Conservation (phyloP, 1,139 yeast genomes). For the Candida dubliniensis region DNA sequence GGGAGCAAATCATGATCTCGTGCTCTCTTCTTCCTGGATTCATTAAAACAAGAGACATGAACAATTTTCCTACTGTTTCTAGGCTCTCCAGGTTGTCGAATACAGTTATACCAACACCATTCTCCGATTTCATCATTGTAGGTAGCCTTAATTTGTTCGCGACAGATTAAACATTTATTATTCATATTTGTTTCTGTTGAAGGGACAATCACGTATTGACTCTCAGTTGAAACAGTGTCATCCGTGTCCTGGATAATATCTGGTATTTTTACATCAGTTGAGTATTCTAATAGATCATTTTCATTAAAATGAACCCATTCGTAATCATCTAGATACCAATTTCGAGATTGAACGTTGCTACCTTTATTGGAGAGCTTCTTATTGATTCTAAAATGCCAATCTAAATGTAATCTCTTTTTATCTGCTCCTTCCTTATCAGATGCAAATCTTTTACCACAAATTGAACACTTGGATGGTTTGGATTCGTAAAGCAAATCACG, state of each 20-base stretch:
- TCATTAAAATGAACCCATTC: slow-evolving; percentile 79
- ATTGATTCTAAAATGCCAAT: slow-evolving; percentile 95
- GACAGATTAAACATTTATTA: slow-evolving; percentile 81
- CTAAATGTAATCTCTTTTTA: slow-evolving; percentile 65
- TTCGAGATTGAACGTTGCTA: slow-evolving; percentile 62
- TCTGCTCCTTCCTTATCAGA: slow-evolving; percentile 59
- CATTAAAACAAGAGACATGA: slow-evolving; percentile 81
- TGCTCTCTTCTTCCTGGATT: slow-evolving; percentile 49
- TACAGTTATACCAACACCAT: slow-evolving; percentile 92
- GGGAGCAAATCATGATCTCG: slow-evolving; percentile 38
- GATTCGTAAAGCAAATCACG: slow-evolving; percentile 51
- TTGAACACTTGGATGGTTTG: slow-evolving; percentile 79
- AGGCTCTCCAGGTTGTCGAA: slow-evolving; percentile 60
- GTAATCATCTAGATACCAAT: slow-evolving; percentile 76
- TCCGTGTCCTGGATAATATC: slow-evolving; percentile 16
- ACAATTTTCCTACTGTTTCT: slow-evolving; percentile 50
- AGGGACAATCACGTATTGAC: slow-evolving; percentile 65
- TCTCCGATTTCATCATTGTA: slow-evolving; percentile 91
- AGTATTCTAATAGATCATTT: slow-evolving; percentile 46
- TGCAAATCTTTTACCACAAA: slow-evolving; percentile 86
- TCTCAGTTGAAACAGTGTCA: slow-evolving; percentile 8
- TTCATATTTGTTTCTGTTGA: slow-evolving; percentile 65
- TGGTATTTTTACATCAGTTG: slow-evolving; percentile 20
- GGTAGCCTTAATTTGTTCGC: slow-evolving; percentile 74
- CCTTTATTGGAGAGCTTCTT: slow-evolving; percentile 56